Percentiles rank a stretch among this genome's conserved stretches.
Conservation (phyloP, 495 filamentous ascomycete genomes). For the Neurospora sp. region DNA sequence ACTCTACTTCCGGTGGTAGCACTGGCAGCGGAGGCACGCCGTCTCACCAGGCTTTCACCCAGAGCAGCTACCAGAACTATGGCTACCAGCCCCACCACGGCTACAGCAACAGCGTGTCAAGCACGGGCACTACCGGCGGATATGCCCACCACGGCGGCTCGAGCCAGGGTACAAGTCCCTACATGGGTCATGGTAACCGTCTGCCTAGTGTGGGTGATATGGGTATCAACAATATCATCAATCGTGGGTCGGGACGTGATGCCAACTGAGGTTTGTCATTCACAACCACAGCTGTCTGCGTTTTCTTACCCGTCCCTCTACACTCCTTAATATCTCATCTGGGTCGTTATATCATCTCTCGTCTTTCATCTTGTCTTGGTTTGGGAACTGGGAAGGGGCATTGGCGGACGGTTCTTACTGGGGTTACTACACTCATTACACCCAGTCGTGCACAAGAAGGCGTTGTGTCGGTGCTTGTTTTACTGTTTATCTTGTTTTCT, state of each 20-base stretch:
- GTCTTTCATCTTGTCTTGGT: background rate
- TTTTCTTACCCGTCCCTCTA: background rate
- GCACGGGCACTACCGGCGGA: slow-evolving; percentile 20
- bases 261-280: slow-evolving; percentile 2
- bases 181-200: slow-evolving; percentile 34
- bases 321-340: background rate
- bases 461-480: background rate
- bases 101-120: slow-evolving; percentile 33
- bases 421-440: background rate
- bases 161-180: slow-evolving; percentile 34
- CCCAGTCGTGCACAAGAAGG: background rate
- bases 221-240: slow-evolving; percentile 47
- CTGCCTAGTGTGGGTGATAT: slow-evolving; percentile 44
- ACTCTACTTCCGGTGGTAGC: slow-evolving; percentile 26
- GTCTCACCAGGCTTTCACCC: slow-evolving; percentile 16
- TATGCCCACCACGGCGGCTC: slow-evolving; percentile 5
- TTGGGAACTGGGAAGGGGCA: background rate
- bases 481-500: background rate
- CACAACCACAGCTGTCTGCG: too few species aligned
- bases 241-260: slow-evolving; percentile 25
- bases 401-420: background rate
- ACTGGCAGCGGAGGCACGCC: slow-evolving; percentile 22
- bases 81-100: slow-evolving; percentile 25
- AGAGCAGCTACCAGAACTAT: slow-evolving; percentile 10
- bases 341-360: slow-evolving; percentile 3